Percentiles rank a stretch among this genome's conserved stretches.
phyloP scores from a whole-genome alignment of 2,329 filamentous ascomycete species.

The Chrysoporthe deuterocubensis region DNA sequence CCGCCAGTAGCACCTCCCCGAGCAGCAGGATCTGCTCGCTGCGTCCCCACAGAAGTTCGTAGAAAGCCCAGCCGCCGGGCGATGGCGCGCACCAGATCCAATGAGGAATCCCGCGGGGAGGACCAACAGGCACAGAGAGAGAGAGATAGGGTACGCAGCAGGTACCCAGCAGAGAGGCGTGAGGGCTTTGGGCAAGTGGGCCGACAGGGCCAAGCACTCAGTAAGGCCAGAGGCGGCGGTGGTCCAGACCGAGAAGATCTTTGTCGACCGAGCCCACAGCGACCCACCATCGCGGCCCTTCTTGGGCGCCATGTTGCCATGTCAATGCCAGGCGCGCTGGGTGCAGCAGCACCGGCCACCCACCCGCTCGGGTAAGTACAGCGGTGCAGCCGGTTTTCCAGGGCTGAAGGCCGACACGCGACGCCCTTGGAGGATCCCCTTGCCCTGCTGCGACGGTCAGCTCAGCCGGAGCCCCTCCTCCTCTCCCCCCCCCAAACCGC shows the following conservation, averaged over 20 bases:
- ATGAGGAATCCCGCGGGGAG: not conserved
- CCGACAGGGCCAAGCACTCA: not conserved
- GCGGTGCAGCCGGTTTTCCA: too few relatives aligned
- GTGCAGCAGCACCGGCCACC: not conserved
- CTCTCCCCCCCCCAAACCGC: not conserved
- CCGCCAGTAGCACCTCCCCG: too few relatives aligned
- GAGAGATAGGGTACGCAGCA: not conserved
- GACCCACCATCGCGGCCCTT: not conserved
- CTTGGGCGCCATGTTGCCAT: not conserved
- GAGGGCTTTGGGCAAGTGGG: not conserved
- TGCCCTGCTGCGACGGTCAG: not conserved
- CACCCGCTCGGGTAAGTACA: not conserved
- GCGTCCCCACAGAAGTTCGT: not conserved
- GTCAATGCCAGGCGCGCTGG: not conserved
- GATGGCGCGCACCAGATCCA: not conserved
- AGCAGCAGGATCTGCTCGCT: not conserved
- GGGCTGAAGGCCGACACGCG: too few relatives aligned
- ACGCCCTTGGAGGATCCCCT: too few relatives aligned
- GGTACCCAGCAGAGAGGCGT: not conserved
- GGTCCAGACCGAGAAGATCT: constrained; percentile 8
- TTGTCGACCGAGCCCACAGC: not conserved
- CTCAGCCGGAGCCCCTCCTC: not conserved
- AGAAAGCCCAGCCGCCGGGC: not conserved
- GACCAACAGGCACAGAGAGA: not conserved
- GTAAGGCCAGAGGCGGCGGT: not conserved